Base-by-base conservation (phyloP, 176 grass and related monocot species). In the Thinopyrum elongatum region DNA sequence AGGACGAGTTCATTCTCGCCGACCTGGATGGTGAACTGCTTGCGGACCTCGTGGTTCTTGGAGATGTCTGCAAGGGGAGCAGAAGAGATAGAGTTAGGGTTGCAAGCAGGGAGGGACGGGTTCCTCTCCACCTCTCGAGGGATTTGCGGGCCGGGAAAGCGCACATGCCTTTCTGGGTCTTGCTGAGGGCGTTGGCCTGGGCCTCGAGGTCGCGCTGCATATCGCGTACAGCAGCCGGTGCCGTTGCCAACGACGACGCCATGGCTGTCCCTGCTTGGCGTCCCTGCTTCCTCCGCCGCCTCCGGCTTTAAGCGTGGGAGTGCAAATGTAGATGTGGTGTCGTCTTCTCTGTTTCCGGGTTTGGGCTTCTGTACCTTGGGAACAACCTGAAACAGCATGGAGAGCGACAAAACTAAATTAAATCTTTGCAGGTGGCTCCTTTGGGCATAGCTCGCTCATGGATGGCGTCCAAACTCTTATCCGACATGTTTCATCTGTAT, bases 1-100 rank as follows among this genome's bases (percentile, higher is more conserved):
- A 97, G 97, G 81, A 99, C 97, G 83, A 99, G 92, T 82, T 99
- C 97, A 78, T 97, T 99, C 90, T 99, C 97, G 27, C 94, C 94
- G 65, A 97, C 90, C 90, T 99, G 94, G 85, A 99, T 96, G 41
- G 94, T 99, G 94, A 94, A 99, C 88, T 99, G 97, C 90, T 99
- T 99, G 85, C 94, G 87, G 25, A 99, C 90, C 90, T 99, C 92
- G 83, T 99, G 97, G 72, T 99, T 96, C 94, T 99, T 97, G 13
- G 92, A 84, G 82, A 99, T 90, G 66, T 99, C 97, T 99, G 90
- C 67, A 53, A 70, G 23, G 61, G 63, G 12, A 23, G 82, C 19
- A 26, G 26, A 35, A 51, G 14, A 39, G 62, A 58, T 15, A 31
- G 66, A 83, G 75, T 19, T 92, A 94, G 87, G 59, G 79, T 82